phyloP scores from a whole-genome alignment of 2,329 filamentous ascomycete genomes.

The Neophaeococcomyces aloes region DNA sequence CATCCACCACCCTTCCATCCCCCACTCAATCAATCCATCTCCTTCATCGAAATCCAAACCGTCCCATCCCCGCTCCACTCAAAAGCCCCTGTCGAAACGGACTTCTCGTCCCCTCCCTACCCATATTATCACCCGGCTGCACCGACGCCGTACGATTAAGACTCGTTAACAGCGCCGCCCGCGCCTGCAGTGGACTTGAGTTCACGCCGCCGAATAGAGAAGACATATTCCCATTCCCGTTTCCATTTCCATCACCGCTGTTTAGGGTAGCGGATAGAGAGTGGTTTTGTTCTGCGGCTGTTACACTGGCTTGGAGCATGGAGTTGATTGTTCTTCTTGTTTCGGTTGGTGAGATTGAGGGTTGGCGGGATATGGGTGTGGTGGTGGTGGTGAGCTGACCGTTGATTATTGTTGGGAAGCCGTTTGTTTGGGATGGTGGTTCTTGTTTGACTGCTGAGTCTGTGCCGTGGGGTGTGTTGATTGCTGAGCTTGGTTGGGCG shows the following conservation, averaged over 20 bases:
- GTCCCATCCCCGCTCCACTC: slow-evolving; percentile 2
- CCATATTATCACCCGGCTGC: background rate
- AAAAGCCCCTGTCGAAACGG: slow-evolving; percentile 3
- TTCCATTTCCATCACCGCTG: no score
- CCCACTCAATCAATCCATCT: no score
- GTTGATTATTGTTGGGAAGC: background rate
- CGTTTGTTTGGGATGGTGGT: slow-evolving; percentile 1
- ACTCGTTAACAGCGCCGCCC: slow-evolving; percentile 1
- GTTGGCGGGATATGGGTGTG: background rate
- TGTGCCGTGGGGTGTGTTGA: slow-evolving; percentile 33
- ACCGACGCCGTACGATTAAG: slow-evolving; percentile 4
- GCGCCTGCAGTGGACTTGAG: background rate
- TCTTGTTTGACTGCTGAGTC: slow-evolving; percentile 11
- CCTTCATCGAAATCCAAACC: slow-evolving; percentile 7
- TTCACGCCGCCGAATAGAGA: background rate
- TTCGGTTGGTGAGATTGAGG: background rate
- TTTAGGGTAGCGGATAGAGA: background rate
- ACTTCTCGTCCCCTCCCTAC: background rate
- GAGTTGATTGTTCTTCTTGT: slow-evolving; percentile 2
- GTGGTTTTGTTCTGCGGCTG: background rate
- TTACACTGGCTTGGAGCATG: background rate
- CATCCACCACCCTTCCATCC: no score
- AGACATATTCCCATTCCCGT: no score
- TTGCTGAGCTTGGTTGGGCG: slow-evolving; percentile 32
- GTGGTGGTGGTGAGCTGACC: no score